Conservation (phyloP, 2,329 filamentous ascomycete genomes). For the Xylariaceae sp. region DNA sequence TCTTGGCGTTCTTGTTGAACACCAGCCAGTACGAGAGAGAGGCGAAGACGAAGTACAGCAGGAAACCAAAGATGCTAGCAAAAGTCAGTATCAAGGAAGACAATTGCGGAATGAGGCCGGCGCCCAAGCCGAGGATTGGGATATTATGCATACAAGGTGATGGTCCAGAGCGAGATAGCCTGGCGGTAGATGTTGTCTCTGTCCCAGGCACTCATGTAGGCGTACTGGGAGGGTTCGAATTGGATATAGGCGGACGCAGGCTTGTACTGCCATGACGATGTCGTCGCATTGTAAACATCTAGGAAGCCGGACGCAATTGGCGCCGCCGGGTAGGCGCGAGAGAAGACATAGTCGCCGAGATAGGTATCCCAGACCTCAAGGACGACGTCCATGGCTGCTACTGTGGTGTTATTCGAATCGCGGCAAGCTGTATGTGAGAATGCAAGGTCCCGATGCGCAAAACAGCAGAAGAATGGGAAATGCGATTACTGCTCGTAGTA, state of each 20-base stretch:
- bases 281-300: slow-evolving; percentile 43
- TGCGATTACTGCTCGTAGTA: neutral
- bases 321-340: slow-evolving; percentile 59
- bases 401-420: neutral
- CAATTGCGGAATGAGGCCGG: neutral
- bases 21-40: slow-evolving; percentile 79
- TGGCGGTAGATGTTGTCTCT: slow-evolving; percentile 77
- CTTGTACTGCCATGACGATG: slow-evolving; percentile 60
- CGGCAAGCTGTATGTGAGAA: neutral
- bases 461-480: neutral
- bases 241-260: slow-evolving; percentile 67
- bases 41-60: slow-evolving; percentile 81
- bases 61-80: slow-evolving; percentile 72
- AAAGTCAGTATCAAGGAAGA: slow-evolving; percentile 14
- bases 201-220: slow-evolving; percentile 71
- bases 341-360: slow-evolving; percentile 74
- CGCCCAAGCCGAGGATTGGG: slow-evolving; percentile 11
- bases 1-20: slow-evolving; percentile 84
- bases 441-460: neutral
- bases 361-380: slow-evolving; percentile 81
- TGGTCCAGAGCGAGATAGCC: slow-evolving; percentile 67
- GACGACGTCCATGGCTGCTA: slow-evolving; percentile 75
- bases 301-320: slow-evolving; percentile 44
- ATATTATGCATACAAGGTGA: slow-evolving; percentile 65
- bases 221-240: slow-evolving; percentile 65